Conservation (phyloP, 768 basidiomycete genomes). For the Podaxis sp. region DNA sequence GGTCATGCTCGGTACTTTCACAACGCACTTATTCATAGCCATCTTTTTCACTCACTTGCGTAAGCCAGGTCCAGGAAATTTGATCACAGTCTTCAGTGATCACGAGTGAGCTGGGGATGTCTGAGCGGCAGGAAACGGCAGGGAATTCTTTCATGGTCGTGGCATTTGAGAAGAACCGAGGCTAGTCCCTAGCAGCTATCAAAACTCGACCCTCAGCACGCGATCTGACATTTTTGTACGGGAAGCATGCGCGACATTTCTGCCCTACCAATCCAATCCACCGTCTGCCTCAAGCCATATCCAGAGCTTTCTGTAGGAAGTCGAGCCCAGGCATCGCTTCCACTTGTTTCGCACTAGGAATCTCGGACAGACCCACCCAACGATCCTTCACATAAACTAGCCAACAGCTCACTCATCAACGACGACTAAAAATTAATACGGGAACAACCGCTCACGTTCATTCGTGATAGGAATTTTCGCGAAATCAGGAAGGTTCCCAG, state of each 20-base stretch:
- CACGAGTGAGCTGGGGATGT: background rate
- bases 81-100: background rate
- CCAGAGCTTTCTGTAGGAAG: background rate
- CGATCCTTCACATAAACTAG: slow-evolving; percentile 34
- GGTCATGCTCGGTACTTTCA: background rate
- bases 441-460: slow-evolving; percentile 25
- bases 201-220: too few relatives aligned
- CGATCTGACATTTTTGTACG: background rate
- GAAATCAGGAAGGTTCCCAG: slow-evolving; percentile 33
- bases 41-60: background rate
- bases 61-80: too few relatives aligned
- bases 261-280: background rate
- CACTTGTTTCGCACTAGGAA: slow-evolving; percentile 25
- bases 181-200: too few relatives aligned
- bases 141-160: too few relatives aligned
- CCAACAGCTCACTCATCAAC: background rate
- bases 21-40: background rate
- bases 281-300: background rate
- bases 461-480: slow-evolving; percentile 26
- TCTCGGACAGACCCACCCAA: slow-evolving; percentile 23
- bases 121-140: too few relatives aligned
- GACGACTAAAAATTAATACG: too few relatives aligned
- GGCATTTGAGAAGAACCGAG: too few relatives aligned
- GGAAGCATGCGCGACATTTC: background rate
- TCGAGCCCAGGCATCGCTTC: slow-evolving; percentile 12